Conservation (phyloP, 441 rosid genomes). For the Daphne laureola region DNA sequence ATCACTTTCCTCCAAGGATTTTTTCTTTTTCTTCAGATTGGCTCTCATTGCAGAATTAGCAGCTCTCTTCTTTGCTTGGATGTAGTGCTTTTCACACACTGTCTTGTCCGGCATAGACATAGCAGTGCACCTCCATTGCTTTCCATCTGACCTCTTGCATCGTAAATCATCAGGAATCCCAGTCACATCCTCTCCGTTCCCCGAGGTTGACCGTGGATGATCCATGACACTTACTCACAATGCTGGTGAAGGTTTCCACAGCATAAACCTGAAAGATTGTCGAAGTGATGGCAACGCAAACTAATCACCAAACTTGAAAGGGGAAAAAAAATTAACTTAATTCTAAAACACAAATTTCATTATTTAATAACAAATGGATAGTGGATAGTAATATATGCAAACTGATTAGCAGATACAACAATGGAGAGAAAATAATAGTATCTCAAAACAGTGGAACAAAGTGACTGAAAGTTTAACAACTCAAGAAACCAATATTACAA, state of each 20-base stretch:
- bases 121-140: slow-evolving; percentile 98
- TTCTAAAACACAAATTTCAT: no score
- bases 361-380: background rate
- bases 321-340: background rate
- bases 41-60: slow-evolving; percentile 91
- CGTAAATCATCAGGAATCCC: slow-evolving; percentile 86
- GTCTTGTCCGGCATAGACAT: slow-evolving; percentile 97
- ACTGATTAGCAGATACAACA: background rate
- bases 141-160: slow-evolving; percentile 97
- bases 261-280: background rate
- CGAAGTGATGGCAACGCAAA: background rate
- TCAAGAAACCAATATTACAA: no score
- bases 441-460: no score
- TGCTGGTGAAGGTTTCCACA: slow-evolving; percentile 11
- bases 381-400: background rate
- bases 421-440: background rate
- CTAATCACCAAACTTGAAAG: background rate
- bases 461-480: no score
- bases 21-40: slow-evolving; percentile 69
- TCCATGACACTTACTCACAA: slow-evolving; percentile 29
- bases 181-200: slow-evolving; percentile 52
- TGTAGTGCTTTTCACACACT: slow-evolving; percentile 90
- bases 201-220: slow-evolving; percentile 42
- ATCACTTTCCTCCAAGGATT: slow-evolving; percentile 52
- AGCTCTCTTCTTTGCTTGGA: slow-evolving; percentile 90